Conservation (phyloP, 2,329 filamentous ascomycete species). For the Ophiostoma sp. region DNA sequence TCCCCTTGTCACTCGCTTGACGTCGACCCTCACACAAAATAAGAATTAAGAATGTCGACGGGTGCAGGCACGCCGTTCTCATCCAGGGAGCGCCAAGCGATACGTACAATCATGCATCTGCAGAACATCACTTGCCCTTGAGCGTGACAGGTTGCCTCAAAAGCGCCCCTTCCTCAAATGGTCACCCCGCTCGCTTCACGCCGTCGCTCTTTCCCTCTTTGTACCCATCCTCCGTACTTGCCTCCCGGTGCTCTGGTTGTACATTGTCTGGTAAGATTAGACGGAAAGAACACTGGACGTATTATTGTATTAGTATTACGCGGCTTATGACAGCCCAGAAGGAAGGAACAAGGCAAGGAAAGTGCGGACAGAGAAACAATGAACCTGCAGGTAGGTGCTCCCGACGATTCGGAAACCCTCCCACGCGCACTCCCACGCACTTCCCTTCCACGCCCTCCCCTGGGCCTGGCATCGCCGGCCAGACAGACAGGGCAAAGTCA, state of each 20-base stretch:
- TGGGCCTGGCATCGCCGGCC: not conserved
- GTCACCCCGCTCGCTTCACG: not conserved
- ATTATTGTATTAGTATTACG: constrained; percentile 3
- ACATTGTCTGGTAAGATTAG: constrained; percentile 1
- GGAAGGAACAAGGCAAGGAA: not conserved
- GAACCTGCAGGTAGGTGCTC: not conserved
- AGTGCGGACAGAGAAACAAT: not conserved
- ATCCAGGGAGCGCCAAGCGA: constrained; percentile 9
- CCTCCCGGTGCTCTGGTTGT: constrained; percentile 18
- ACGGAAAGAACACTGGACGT: not conserved
- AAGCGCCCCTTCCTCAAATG: not conserved
- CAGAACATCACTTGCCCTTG: not conserved
- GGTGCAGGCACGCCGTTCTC: not conserved
- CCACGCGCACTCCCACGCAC: not conserved
- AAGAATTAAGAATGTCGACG: not conserved
- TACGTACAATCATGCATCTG: not conserved
- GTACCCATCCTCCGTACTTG: not conserved
- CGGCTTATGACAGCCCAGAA: not conserved
- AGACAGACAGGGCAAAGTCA: not conserved
- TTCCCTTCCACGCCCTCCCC: not conserved
- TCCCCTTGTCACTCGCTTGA: constrained; percentile 8
- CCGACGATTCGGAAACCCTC: constrained; percentile 23
- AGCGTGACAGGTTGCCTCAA: not conserved
- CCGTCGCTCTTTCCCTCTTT: constrained; percentile 11
- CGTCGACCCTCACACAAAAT: not conserved